Evolutionary conservation across 306 rosid species (phyloP).

Genomic region (Calophaca sinica): DNA sequence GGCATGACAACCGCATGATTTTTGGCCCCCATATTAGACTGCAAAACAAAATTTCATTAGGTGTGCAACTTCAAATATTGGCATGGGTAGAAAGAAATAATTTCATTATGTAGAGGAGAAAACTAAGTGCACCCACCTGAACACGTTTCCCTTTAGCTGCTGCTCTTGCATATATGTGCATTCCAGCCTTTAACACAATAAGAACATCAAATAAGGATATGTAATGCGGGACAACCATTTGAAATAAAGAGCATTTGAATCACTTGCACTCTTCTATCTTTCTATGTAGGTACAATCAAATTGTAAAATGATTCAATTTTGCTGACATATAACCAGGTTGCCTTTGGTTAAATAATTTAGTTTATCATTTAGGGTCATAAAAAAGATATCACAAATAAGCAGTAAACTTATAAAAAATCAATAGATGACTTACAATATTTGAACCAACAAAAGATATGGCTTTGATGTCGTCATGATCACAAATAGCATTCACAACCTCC

Average conservation of each 20-base stretch:
- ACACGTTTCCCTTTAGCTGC: slow-evolving; percentile 74
- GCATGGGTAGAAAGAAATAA: slow-evolving; percentile 16
- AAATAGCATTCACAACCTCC: slow-evolving; percentile 66
- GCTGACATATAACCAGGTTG: not conserved
- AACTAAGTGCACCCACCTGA: slow-evolving; percentile 56
- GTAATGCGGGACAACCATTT: not conserved
- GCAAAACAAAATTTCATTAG: not conserved
- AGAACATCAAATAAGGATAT: slow-evolving; percentile 5
- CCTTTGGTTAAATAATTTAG: not conserved
- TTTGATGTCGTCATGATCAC: slow-evolving; percentile 76
- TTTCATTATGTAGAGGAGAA: not conserved
- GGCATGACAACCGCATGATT: slow-evolving; percentile 77
- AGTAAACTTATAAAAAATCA: not conserved
- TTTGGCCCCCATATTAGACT: slow-evolving; percentile 54
- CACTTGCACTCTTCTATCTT: not conserved
- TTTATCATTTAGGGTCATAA: not conserved
- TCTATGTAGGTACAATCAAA: not conserved
- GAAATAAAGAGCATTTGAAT: slow-evolving; percentile 14
- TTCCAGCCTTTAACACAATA: slow-evolving; percentile 59
- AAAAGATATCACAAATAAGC: not conserved
- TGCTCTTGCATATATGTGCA: slow-evolving; percentile 68
- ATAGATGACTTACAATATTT: slow-evolving; percentile 60
- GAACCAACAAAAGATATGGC: slow-evolving; percentile 70
- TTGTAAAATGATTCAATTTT: not conserved
- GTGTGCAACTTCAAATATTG: not conserved